phyloP scores from a whole-genome alignment of 2,329 filamentous ascomycete species.

The Pseudogymnoascus sp. region DNA sequence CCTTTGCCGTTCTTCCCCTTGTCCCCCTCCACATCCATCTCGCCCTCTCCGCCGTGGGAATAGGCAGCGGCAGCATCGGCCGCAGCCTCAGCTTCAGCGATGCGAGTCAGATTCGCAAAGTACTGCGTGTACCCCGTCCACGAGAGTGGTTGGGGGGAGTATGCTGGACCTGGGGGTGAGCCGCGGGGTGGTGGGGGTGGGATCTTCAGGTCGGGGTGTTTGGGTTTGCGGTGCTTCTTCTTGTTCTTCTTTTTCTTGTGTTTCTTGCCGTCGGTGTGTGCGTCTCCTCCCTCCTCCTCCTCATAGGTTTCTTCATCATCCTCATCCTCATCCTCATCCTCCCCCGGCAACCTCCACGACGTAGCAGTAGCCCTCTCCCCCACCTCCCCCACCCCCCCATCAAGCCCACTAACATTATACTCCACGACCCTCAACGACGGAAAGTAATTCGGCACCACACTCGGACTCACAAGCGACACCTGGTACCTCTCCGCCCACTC shows the following conservation, averaged over 20 bases:
- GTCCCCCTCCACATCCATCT: not conserved
- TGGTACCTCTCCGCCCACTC: slow-evolving; percentile 80
- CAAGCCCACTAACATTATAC: slow-evolving; percentile 66
- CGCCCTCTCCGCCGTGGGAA: no score
- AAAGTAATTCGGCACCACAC: slow-evolving; percentile 87
- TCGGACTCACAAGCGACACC: slow-evolving; percentile 71
- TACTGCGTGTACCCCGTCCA: slow-evolving; percentile 80
- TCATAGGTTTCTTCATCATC: slow-evolving; percentile 10
- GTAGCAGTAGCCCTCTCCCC: not conserved
- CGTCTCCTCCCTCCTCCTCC: slow-evolving; percentile 21
- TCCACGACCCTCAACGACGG: slow-evolving; percentile 85
- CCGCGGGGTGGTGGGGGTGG: slow-evolving; percentile 67
- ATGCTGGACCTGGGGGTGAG: slow-evolving; percentile 76
- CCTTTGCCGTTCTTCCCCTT: slow-evolving; percentile 24
- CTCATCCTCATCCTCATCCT: slow-evolving; percentile 4
- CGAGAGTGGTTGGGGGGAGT: slow-evolving; percentile 75
- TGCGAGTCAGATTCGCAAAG: slow-evolving; percentile 83
- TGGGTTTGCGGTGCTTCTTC: slow-evolving; percentile 42
- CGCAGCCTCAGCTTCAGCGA: slow-evolving; percentile 62
- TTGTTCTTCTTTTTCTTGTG: slow-evolving; percentile 36
- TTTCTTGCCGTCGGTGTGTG: slow-evolving; percentile 32
- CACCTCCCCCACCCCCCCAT: slow-evolving; percentile 8
- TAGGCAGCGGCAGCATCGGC: slow-evolving; percentile 21
- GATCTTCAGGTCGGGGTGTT: slow-evolving; percentile 53
- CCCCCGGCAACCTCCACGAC: slow-evolving; percentile 16